Evolutionary conservation across 352 stramenopile genomes (phyloP), one percentile per base, ranked within the genome.

Genomic region (Phytophthora citrophthora): DNA sequence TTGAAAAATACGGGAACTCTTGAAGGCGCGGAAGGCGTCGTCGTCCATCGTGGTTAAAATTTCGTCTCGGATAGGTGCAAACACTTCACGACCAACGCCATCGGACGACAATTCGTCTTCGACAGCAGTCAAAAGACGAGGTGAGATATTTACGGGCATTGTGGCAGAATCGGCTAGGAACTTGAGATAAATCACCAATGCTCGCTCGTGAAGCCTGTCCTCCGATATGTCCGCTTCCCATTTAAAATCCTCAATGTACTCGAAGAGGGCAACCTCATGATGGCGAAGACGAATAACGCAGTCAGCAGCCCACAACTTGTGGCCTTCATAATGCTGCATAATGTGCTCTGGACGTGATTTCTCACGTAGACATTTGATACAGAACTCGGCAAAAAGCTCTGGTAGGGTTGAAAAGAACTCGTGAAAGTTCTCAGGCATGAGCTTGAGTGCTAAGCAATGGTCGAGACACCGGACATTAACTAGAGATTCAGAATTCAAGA

Each of bases 161-260:
- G 68, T 58, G 20, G 76, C 68, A 1, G 74, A 60, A 5, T 81
- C 70, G 0, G 66, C 61, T 32, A 89, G 61, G 43, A 83, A 90
- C n/a, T 74, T 77, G 46, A 86, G 56, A 58, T 90, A 89, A 45
- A 89, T 79, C 27, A 89, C 70, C 27, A 88, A 56, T 16, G 75
- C 76, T 15, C 77, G 77, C 36, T 87, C 80, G 26, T 87, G 70
- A 23, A 79, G 72, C 15, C 72, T 70, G 26, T 81, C 75, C 16
- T 92, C 83, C 0, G 72, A 69, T 29, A 82, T 54, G 43, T 88
- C 70, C 9, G 69, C 66, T 43, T 87, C 72, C 72, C 77, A 89
- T 53, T 77, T 79, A 45, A 87, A 92, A 46, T 89, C 74, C 41
- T 92, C 83, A 36, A 90, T 88, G 29, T 80, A 67, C 58, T 90